Percentiles rank a stretch among this genome's conserved stretches.
Conservation (phyloP, 176 grass and related monocot species). For the Oryza glaberrima region DNA sequence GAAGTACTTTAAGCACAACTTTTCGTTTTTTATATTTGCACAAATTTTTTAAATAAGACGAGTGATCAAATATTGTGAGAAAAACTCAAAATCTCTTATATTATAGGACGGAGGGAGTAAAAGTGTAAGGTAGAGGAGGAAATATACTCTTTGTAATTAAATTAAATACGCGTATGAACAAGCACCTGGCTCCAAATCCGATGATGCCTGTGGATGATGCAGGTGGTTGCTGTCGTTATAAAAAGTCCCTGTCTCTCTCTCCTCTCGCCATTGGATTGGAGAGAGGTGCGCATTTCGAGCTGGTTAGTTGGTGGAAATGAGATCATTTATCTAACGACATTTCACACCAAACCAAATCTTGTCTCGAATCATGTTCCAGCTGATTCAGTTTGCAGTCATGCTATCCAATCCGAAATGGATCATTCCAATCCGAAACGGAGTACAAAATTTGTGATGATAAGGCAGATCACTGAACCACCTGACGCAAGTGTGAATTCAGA, state of each 20-base stretch:
- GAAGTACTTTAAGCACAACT: too few species aligned
- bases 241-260: conserved; percentile 9
- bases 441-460: not conserved
- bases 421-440: too few species aligned
- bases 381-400: not conserved
- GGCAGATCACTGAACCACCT: not conserved
- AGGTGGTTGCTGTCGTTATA: conserved; percentile 28
- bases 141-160: not conserved
- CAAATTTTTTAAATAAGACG: too few species aligned
- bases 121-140: conserved; percentile 12
- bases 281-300: not conserved
- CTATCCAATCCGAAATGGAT: not conserved
- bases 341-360: not conserved
- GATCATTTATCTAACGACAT: not conserved
- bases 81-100: too few species aligned
- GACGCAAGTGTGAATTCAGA: not conserved
- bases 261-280: conserved; percentile 3
- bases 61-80: too few species aligned
- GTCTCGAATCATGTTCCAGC: not conserved
- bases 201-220: not conserved
- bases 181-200: not conserved
- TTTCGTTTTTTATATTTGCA: too few species aligned
- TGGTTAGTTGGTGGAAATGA: not conserved
- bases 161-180: not conserved
- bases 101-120: too few species aligned